phyloP scores from a whole-genome alignment of 164 flowering plant genomes.

The Magnolia kwangsiensis region DNA sequence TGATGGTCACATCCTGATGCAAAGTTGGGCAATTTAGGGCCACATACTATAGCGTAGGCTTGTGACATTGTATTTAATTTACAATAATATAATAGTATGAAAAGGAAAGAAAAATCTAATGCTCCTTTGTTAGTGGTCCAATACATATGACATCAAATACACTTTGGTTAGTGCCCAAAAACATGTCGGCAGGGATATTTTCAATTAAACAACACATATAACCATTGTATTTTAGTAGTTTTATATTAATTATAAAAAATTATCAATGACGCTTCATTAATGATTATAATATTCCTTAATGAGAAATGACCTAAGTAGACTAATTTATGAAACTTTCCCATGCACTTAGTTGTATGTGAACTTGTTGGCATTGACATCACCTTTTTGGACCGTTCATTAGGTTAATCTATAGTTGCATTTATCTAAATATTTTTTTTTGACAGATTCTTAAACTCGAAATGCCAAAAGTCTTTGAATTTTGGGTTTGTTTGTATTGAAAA shows the following conservation, averaged over 20 bases:
- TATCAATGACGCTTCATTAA: neutral
- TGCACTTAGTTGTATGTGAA: too few relatives aligned
- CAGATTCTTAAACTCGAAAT: neutral
- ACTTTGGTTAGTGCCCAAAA: neutral
- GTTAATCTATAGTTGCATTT: too few relatives aligned
- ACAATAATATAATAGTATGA: neutral
- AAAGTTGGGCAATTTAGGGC: neutral
- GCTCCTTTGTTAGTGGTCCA: conserved; percentile 4
- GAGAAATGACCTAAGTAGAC: too few relatives aligned
- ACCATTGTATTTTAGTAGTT: neutral
- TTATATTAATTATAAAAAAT: neutral
- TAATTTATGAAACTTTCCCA: too few relatives aligned
- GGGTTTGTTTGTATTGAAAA: too few relatives aligned
- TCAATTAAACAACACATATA: neutral
- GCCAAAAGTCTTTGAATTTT: neutral
- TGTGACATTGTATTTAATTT: neutral
- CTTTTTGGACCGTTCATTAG: too few relatives aligned
- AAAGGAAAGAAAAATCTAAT: neutral
- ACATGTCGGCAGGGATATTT: neutral
- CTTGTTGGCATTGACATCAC: too few relatives aligned
- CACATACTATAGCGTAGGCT: neutral
- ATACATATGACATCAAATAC: neutral
- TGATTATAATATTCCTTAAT: neutral
- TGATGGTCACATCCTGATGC: neutral
- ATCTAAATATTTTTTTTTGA: neutral